Evolutionary conservation across 108 stramenopile species (phyloP).

Genomic region (Stephanodiscus triporus): DNA sequence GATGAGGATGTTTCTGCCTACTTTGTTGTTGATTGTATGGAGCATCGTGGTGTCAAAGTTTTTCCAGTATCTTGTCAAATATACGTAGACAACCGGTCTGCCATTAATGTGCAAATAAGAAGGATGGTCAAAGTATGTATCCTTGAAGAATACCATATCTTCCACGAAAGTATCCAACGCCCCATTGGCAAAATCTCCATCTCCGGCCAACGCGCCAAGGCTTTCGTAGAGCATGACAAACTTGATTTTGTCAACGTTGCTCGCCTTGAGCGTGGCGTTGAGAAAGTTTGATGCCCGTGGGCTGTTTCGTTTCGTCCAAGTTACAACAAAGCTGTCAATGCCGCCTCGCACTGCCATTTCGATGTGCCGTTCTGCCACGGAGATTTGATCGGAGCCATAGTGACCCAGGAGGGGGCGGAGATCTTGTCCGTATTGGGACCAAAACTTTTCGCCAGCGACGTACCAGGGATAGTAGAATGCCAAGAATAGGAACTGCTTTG

Average conservation of each 20-base stretch:
- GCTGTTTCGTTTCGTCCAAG: conserved; percentile 9
- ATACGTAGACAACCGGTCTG: conserved; percentile 44
- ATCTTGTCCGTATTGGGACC: conserved; percentile 25
- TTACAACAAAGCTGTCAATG: conserved; percentile 24
- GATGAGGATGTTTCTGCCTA: conserved; percentile 31
- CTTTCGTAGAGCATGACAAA: conserved; percentile 39
- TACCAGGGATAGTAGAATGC: conserved; percentile 49
- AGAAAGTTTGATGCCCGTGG: conserved; percentile 10
- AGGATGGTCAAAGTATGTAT: conserved; percentile 42
- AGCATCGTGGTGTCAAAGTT: conserved; percentile 8
- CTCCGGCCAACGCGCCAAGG: conserved; percentile 11
- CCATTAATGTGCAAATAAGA: conserved; percentile 44
- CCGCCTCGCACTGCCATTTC: conserved; percentile 32
- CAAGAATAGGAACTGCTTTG: not conserved
- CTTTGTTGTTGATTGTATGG: conserved; percentile 10
- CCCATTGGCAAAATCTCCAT: conserved; percentile 4
- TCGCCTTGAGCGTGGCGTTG: conserved; percentile 27
- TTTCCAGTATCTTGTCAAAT: conserved; percentile 18
- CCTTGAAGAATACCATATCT: conserved; percentile 37
- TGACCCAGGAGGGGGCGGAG: conserved; percentile 26
- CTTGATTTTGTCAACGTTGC: conserved; percentile 20
- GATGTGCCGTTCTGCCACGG: conserved; percentile 36
- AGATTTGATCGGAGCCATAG: conserved; percentile 24
- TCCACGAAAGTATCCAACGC: conserved; percentile 1
- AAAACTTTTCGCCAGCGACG: conserved; percentile 4